Conservation (phyloP, 805 yeast genomes). For the Yamadazyma paraphyllophila region DNA sequence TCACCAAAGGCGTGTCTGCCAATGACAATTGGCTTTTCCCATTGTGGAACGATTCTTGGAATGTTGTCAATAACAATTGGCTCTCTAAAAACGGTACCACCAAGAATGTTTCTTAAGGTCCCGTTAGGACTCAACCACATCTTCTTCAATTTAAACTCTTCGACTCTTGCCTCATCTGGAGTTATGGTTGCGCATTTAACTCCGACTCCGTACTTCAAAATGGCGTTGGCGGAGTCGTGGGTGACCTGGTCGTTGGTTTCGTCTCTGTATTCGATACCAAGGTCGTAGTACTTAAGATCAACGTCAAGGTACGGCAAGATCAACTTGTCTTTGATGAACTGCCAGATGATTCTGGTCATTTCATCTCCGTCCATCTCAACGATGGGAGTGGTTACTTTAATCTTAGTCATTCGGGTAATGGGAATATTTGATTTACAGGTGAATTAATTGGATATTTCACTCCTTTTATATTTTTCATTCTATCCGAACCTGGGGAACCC, state of each 20-base stretch:
- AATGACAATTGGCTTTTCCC: slow-evolving; percentile 94
- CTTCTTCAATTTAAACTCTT: slow-evolving; percentile 85
- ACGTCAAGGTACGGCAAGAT: slow-evolving; percentile 82
- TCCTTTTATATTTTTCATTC: slow-evolving; percentile 6
- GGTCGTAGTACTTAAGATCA: slow-evolving; percentile 88
- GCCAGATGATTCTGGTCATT: slow-evolving; percentile 96
- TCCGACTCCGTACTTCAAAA: slow-evolving; percentile 84
- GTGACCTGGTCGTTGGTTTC: slow-evolving; percentile 87
- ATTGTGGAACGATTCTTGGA: slow-evolving; percentile 84
- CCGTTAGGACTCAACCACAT: slow-evolving; percentile 99
- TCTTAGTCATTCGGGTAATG: slow-evolving; percentile 39
- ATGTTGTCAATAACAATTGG: slow-evolving; percentile 88
- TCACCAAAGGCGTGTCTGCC: slow-evolving; percentile 98
- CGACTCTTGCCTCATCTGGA: slow-evolving; percentile 94
- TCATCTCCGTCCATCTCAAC: slow-evolving; percentile 99
- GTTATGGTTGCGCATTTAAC: slow-evolving; percentile 98
- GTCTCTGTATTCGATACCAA: slow-evolving; percentile 85
- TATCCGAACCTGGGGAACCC: slow-evolving; percentile 9
- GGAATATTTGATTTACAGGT: not conserved
- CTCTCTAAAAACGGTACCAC: slow-evolving; percentile 96
- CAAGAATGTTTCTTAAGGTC: slow-evolving; percentile 90
- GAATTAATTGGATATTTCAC: slow-evolving; percentile 3
- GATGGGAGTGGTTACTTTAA: slow-evolving; percentile 80
- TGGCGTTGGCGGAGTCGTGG: slow-evolving; percentile 85
- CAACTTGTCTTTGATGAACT: slow-evolving; percentile 79